Evolutionary conservation across 495 filamentous ascomycete species (phyloP).

Genomic region (Durotheca rogersii): DNA sequence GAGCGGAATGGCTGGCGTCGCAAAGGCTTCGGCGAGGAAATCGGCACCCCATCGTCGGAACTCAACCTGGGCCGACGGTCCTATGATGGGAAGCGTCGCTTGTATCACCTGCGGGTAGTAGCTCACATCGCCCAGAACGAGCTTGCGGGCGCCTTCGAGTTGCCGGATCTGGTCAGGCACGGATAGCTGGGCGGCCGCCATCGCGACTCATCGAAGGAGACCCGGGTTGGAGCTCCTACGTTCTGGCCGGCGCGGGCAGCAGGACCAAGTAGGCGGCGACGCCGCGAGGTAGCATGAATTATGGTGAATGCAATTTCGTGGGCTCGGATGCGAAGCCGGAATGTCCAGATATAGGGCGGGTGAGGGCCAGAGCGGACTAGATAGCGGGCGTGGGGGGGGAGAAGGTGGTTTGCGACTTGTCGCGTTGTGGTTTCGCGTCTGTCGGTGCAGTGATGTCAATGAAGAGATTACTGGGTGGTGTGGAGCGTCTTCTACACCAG

Average conservation of each 20-base stretch:
- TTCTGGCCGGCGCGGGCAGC: slow-evolving; percentile 1
- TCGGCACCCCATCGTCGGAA: slow-evolving; percentile 93
- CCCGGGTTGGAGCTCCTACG: slow-evolving; percentile 15
- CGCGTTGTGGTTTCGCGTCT: slow-evolving; percentile 20
- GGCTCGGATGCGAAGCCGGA: neutral
- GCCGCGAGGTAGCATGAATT: slow-evolving; percentile 1
- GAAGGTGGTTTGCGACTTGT: slow-evolving; percentile 4
- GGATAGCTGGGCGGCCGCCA: slow-evolving; percentile 52
- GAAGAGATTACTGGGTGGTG: slow-evolving; percentile 21
- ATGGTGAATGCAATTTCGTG: neutral
- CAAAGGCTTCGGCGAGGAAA: slow-evolving; percentile 94
- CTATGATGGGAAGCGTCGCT: slow-evolving; percentile 85
- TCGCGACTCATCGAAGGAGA: slow-evolving; percentile 27
- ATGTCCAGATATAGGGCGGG: neutral
- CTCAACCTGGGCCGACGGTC: slow-evolving; percentile 68
- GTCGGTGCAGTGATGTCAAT: slow-evolving; percentile 38
- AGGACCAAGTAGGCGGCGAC: neutral
- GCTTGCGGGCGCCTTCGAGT: slow-evolving; percentile 80
- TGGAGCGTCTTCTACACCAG: slow-evolving; percentile 11
- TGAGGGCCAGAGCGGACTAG: neutral
- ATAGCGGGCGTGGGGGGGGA: neutral
- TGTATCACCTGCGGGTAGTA: slow-evolving; percentile 89
- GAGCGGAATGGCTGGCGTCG: slow-evolving; percentile 71
- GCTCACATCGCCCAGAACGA: slow-evolving; percentile 77
- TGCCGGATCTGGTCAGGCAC: slow-evolving; percentile 76